Conservation (phyloP, 805 yeast genomes). For the Ogataea saltuana region DNA sequence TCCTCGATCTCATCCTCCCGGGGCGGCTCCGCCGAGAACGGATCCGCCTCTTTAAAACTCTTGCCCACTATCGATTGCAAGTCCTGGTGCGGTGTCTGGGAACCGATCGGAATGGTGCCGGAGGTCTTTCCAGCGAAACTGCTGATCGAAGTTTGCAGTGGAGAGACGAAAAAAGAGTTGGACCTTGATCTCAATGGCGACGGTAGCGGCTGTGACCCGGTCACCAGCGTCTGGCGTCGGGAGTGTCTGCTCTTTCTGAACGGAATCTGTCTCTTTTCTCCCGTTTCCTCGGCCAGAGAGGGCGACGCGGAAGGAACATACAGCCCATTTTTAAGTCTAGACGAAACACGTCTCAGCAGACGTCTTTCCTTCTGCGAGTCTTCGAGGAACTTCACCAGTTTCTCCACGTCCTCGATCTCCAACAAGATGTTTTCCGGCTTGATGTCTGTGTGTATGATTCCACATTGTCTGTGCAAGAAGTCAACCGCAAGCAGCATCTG, state of each 20-base stretch:
- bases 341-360: conserved; percentile 30
- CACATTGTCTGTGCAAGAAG: conserved; percentile 60
- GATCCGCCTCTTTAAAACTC: conserved; percentile 36
- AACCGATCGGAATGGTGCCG: conserved; percentile 9
- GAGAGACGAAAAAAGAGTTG: conserved; percentile 31
- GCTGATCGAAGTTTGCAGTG: conserved; percentile 21
- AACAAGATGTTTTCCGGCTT: conserved; percentile 71
- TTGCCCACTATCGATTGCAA: conserved; percentile 42
- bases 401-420: conserved; percentile 55
- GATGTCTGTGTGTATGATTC: conserved; percentile 72
- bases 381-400: conserved; percentile 47
- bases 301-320: conserved; percentile 13
- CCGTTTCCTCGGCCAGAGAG: conserved; percentile 12
- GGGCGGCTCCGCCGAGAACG: conserved; percentile 36
- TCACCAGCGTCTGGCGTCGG: conserved; percentile 73
- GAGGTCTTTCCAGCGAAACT: conserved; percentile 18
- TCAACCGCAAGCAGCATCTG: conserved; percentile 58
- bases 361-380: conserved; percentile 39
- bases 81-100: conserved; percentile 26
- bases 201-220: conserved; percentile 92
- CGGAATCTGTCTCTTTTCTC: conserved; percentile 25
- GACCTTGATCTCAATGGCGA: conserved; percentile 70
- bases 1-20: conserved; percentile 38
- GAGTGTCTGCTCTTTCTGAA: conserved; percentile 42
- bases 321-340: conserved; percentile 24